Base-by-base conservation (phyloP, 306 rosid genomes). In the Trifolium repens region DNA sequence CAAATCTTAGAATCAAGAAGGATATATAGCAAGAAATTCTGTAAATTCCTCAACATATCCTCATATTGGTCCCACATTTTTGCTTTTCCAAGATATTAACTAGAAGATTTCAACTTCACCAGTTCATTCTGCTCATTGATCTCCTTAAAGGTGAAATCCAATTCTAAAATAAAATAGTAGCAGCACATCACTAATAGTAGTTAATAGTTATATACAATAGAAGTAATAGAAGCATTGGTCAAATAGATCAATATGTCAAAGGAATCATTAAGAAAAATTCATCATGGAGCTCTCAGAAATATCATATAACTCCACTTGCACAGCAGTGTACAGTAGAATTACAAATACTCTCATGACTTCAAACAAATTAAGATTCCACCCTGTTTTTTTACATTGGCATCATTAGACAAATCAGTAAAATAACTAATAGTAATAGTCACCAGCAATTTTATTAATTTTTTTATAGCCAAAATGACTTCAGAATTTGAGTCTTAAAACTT, bases 311-410 rank as follows among this genome's bases (percentile, higher is more conserved):
- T 62, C 84, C 63, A 52, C 47, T 15, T 61, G 68, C 75, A 80
- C 67, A 40, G 16, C 17, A 52, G 39, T 60, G 67, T 24, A 16
- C 75, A 17, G 43, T 49, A 67, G 61, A 39, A 60, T 61, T 67
- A 65, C 52, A 57, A 74, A 30, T 6, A 27, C 76, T 67, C 47
- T 49, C 50, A 71, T 68, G 61, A 71, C 34, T 66, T 58, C 19
- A 19, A 77, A 44, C 72, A 73, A 73, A 73, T 50, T 8, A 60
- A 46, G 44, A 73, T 17, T 59, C 35, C 53, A 63, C 58, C 75
- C 19, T 74, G 44, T 49, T 69, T 74, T 74, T 74, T 70, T 73
- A 81, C 85, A 78, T 37, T 26, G 50, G 8, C 71, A 69, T 55
- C 71, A 72, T 58, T 58, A 72, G 71, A 39, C 11, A 62, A 62